Evolutionary conservation across 2,329 filamentous ascomycete species (phyloP), one percentile per base, ranked within the genome.

Genomic region (Claviceps purpurea): DNA sequence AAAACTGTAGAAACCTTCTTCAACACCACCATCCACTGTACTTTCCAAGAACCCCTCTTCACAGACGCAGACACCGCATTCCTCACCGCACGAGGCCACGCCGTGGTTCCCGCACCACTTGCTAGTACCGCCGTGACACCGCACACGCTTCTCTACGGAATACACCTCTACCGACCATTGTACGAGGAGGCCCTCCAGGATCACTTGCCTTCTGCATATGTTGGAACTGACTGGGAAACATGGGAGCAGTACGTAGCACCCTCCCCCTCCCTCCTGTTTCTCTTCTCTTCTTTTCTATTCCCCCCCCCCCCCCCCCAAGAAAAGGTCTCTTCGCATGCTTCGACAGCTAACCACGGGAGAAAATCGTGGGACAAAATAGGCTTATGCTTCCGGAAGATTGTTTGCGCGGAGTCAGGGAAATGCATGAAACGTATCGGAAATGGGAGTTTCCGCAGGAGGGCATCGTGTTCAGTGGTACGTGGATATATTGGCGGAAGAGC

Each of bases 11-110:
- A 20, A 41, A 10, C 22, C 16, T 4, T 40, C 47, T 20, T 54
- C 5, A 46, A 50, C 0, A 20, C 18, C 0, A 58, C 61, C 2
- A 73, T 80, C 14, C 60, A 64, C 3, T 75, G 73, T 52, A 56
- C 73, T 50, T 75, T 79, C 52, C 78, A 81, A 56, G 78, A 81
- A 38, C 78, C 78, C 0, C 57, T 70, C 37, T 79, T 80, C 59
- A 73, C 72, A 0, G 34, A 60, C 1, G 64, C 68, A 0, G 77
- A 81, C 59, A 70, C 64, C 39, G 62, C 65, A 0, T 84, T 82
- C 56, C 73, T 84, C 30, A 61, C 70, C 53, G 67, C 70, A 22
- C 73, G 83, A 0, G 77, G 79, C n/a, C 77, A 79, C 50, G 51
- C 65, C 2, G 68, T 76, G 3, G 68, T 77, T 4, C 67, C 75